Conservation (phyloP, 208 protist species). For the Angomonas deanei region DNA sequence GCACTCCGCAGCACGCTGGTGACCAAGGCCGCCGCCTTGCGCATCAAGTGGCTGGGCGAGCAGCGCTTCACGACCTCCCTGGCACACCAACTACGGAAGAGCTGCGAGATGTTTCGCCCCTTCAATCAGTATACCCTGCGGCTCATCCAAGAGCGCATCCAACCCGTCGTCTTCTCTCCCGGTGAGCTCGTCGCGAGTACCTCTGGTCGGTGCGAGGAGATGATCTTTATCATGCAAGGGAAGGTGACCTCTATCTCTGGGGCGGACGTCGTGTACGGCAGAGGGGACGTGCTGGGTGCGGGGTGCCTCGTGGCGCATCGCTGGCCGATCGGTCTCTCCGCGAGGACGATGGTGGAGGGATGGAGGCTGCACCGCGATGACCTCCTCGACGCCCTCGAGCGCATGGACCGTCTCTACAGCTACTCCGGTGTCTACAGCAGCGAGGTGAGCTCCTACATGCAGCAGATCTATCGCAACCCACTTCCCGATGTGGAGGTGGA, state of each 20-base stretch:
- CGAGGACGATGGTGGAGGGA: constrained; percentile 84
- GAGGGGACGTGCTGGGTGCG: constrained; percentile 72
- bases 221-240: constrained; percentile 77
- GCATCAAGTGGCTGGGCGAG: constrained; percentile 79
- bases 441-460: constrained; percentile 48
- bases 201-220: constrained; percentile 50
- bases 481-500: constrained; percentile 62
- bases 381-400: constrained; percentile 56
- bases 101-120: constrained; percentile 54
- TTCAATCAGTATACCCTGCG: constrained; percentile 57
- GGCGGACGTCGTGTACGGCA: constrained; percentile 62
- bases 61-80: constrained; percentile 67
- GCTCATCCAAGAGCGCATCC: constrained; percentile 77
- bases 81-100: constrained; percentile 51
- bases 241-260: constrained; percentile 47
- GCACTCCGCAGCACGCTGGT: constrained; percentile 48
- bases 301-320: constrained; percentile 73
- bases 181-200: constrained; percentile 70
- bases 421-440: constrained; percentile 68
- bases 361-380: constrained; percentile 60
- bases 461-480: constrained; percentile 57
- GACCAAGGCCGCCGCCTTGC: constrained; percentile 73
- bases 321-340: constrained; percentile 70
- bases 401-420: constrained; percentile 51
- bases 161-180: constrained; percentile 74